These are phyloP conservation scores for Gaeumannomyces sp. DNA, from an alignment of 2,329 filamentous ascomycete species.

Conservation along the genomic window DNA sequence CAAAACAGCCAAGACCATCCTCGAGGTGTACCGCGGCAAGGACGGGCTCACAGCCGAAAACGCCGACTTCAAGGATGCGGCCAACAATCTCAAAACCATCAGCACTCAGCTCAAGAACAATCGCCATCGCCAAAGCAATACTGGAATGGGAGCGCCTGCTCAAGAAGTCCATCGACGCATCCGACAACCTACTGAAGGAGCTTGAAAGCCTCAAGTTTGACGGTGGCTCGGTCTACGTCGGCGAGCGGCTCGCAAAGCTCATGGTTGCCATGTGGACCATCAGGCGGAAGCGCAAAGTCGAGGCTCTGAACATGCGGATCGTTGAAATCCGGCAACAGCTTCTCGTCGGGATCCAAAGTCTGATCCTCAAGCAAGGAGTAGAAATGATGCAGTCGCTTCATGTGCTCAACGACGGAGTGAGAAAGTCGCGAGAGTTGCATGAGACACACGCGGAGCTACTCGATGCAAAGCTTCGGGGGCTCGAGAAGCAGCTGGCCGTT, in stretches of 20 bases:
- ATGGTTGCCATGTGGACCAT: background rate
- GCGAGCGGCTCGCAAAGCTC: background rate
- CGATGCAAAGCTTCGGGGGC: background rate
- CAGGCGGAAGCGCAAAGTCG: conserved; percentile 3
- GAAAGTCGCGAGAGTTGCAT: background rate
- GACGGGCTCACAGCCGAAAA: background rate
- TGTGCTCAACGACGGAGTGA: background rate
- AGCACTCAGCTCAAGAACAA: background rate
- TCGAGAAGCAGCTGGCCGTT: background rate
- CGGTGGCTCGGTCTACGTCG: background rate
- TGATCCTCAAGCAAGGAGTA: background rate
- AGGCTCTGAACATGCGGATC: background rate
- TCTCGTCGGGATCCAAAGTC: background rate
- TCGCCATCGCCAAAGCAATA: background rate
- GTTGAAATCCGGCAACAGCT: background rate
- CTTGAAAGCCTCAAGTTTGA: background rate
- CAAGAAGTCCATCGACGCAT: background rate
- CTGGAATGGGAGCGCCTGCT: background rate
- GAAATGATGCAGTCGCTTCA: no score
- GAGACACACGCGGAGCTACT: background rate
- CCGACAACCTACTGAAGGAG: background rate
- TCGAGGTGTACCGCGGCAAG: background rate
- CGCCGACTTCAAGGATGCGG: background rate
- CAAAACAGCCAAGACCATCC: background rate
- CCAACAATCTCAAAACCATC: background rate